A percentile compares a stretch with the other conserved stretches of the same genome.
phyloP scores from a whole-genome alignment of 169 alveolate genomes.

The Plasmodium billcollinsi region DNA sequence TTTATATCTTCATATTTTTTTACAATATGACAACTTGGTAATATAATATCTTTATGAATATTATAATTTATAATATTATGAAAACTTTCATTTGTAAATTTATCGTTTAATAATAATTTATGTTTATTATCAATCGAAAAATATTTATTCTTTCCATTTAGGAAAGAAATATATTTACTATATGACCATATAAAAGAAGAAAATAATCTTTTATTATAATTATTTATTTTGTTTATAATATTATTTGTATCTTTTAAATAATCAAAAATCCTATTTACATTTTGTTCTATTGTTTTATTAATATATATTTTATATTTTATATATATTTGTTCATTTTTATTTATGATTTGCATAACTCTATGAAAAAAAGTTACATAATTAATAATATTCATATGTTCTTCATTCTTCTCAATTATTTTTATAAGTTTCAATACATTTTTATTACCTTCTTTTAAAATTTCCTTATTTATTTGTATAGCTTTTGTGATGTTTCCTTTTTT shows the following conservation, averaged over 20 bases:
- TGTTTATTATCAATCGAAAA: neutral
- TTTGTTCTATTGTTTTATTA: constrained; percentile 57
- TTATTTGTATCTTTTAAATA: constrained; percentile 36
- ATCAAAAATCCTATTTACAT: constrained; percentile 32
- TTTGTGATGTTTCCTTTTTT: constrained; percentile 14
- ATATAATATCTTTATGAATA: neutral
- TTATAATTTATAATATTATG: neutral
- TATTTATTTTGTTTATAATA: constrained; percentile 16
- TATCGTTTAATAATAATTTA: neutral
- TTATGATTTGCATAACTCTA: constrained; percentile 58
- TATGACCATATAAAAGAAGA: constrained; percentile 76
- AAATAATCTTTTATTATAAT: constrained; percentile 59
- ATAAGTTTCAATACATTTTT: constrained; percentile 41
- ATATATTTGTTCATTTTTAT: constrained; percentile 12
- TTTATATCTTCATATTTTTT: neutral
- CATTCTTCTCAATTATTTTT: constrained; percentile 44
- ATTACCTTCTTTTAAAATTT: constrained; percentile 30
- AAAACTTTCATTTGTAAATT: neutral
- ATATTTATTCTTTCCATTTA: constrained; percentile 2
- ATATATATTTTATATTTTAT: constrained; percentile 33
- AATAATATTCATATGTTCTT: constrained; percentile 44
- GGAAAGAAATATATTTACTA: constrained; percentile 40
- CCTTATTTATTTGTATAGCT: constrained; percentile 53
- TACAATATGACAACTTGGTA: neutral
- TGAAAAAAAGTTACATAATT: constrained; percentile 66